These are phyloP conservation scores for Clarireedia monteithiana DNA, from an alignment of 2,329 filamentous ascomycete species.

Conservation along the genomic window DNA sequence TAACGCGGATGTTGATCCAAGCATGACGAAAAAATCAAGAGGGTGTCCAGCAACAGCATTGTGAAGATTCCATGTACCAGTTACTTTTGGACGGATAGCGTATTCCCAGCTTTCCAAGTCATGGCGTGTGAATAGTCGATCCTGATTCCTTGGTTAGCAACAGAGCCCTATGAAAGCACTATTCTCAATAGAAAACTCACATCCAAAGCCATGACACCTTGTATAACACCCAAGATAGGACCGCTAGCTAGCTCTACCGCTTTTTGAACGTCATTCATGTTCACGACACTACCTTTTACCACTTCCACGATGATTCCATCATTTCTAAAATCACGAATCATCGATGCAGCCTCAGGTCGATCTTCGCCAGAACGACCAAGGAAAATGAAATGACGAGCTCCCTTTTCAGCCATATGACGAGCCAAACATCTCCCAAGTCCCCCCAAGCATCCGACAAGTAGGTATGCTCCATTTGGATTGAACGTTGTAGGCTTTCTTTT, in stretches of 20 bases:
- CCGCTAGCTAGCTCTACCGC: conserved; percentile 23
- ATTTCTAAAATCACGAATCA: background rate
- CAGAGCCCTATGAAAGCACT: background rate
- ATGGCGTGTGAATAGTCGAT: background rate
- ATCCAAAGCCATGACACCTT: conserved; percentile 13
- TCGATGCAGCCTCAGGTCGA: conserved; percentile 1
- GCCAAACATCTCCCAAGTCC: conserved; percentile 15
- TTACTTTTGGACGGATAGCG: conserved; percentile 29
- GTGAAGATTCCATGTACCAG: conserved; percentile 14
- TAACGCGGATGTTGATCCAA: conserved; percentile 24
- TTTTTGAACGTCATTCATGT: background rate
- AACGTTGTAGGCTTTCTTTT: conserved; percentile 3
- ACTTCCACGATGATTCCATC: background rate
- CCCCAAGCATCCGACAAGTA: conserved; percentile 14
- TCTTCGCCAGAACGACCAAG: conserved; percentile 4
- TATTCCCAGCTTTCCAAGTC: background rate
- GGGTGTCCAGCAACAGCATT: conserved; percentile 9
- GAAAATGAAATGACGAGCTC: conserved; percentile 4
- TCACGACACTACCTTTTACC: conserved; percentile 1
- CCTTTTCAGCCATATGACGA: conserved; percentile 9
- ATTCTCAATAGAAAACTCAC: background rate
- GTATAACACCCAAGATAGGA: conserved; percentile 18
- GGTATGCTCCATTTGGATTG: conserved; percentile 4
- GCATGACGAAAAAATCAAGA: conserved; percentile 33
- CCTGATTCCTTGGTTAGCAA: background rate